phyloP scores from a whole-genome alignment of 441 rosid genomes.

The Adansonia madagascariensis region DNA sequence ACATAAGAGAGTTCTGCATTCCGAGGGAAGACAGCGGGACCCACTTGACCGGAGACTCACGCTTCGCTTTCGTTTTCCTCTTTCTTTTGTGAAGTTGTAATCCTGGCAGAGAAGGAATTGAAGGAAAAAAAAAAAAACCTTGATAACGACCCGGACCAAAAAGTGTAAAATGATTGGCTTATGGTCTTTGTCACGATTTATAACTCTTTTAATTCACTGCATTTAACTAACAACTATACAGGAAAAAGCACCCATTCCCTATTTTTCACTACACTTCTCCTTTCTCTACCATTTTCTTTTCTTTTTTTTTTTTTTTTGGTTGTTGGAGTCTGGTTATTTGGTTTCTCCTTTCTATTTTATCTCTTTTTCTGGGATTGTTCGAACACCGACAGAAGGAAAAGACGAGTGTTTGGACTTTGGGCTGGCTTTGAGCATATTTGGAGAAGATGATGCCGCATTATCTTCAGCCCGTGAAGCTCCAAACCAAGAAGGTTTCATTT shows the following conservation, averaged over 20 bases:
- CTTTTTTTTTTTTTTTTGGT: background rate
- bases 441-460: conserved; percentile 55
- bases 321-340: background rate
- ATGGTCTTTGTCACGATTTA: background rate
- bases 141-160: conserved; percentile 22
- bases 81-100: background rate
- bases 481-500: conserved; percentile 44
- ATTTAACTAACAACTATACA: background rate
- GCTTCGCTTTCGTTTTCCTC: background rate
- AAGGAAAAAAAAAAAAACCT: conserved; percentile 13
- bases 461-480: conserved; percentile 47
- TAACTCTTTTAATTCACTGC: background rate
- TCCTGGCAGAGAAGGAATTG: conserved; percentile 36
- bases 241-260: background rate
- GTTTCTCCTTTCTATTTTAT: background rate
- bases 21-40: conserved; percentile 2
- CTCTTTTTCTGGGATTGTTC: background rate
- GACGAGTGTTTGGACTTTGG: background rate
- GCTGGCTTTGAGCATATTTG: background rate
- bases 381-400: background rate
- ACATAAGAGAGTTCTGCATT: background rate
- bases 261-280: background rate
- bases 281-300: too few species aligned
- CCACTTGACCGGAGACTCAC: background rate
- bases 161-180: background rate